Conservation (phyloP, 768 basidiomycete species). For the Serpula lacrymans region DNA sequence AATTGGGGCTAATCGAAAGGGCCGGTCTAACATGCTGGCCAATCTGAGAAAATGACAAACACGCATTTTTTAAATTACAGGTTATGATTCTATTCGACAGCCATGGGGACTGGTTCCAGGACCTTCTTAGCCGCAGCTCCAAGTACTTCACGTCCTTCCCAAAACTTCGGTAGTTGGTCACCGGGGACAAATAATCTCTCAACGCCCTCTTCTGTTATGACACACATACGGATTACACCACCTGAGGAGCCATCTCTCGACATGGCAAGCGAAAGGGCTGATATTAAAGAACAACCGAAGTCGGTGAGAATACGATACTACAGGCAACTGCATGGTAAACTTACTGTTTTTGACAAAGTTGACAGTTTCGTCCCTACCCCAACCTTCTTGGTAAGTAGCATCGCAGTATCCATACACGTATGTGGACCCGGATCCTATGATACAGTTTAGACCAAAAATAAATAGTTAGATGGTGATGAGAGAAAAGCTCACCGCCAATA, state of each 20-base stretch:
- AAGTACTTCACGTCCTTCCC: slow-evolving; percentile 80
- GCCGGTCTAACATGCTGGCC: no score
- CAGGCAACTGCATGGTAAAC: slow-evolving; percentile 26
- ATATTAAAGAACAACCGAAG: background rate
- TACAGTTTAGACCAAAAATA: background rate
- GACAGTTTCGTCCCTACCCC: slow-evolving; percentile 86
- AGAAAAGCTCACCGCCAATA: slow-evolving; percentile 74
- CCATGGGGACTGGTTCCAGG: slow-evolving; percentile 38
- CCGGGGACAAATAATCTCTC: slow-evolving; percentile 93
- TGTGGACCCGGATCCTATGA: slow-evolving; percentile 85
- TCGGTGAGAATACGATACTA: slow-evolving; percentile 3
- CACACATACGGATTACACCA: slow-evolving; percentile 95
- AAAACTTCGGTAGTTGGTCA: slow-evolving; percentile 83
- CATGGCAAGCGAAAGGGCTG: slow-evolving; percentile 95
- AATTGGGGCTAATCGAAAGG: no score
- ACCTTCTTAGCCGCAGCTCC: slow-evolving; percentile 27
- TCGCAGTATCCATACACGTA: slow-evolving; percentile 99
- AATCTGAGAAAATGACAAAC: no score
- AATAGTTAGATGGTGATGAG: background rate
- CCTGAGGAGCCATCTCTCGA: slow-evolving; percentile 97
- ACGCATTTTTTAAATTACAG: no score
- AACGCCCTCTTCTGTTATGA: slow-evolving; percentile 90
- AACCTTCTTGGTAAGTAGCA: slow-evolving; percentile 93
- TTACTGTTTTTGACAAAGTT: slow-evolving; percentile 95
- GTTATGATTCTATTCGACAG: slow-evolving; percentile 35